Evolutionary conservation across 176 grass and related monocot genomes (phyloP), one percentile per base, ranked within the genome.

Genomic region (Poa pratensis): DNA sequence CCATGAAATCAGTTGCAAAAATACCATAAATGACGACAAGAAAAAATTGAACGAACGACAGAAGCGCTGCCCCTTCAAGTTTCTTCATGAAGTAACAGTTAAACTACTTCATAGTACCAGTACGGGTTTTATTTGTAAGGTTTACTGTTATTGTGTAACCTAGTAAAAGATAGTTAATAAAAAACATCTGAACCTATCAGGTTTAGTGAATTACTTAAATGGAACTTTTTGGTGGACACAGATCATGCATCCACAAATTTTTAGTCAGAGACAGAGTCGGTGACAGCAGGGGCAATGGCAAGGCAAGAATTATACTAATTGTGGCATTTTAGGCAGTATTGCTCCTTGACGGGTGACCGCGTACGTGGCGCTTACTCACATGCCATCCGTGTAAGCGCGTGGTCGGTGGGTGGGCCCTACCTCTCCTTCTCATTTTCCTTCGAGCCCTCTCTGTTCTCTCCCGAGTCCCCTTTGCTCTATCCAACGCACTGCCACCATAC

Each of bases 1-100:
- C 15, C 74, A 83, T 37, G 5, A 79, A 48, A 79, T 82, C 19
- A 86, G 79, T 60, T 54, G 20, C 20, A 46, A 37, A 73, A 72
- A 78, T 55, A 7, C 3, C 46, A 79, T 73, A 48, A 3, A 78
- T 34, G 6, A 48, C 14, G 45, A 3, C 13, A 71, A 28, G 24
- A 78, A 26, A 77, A 45, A 15, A 16, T 62, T 12, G 9, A 32
- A 83, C 58, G 15, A 10, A n/a, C 9, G 9, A 32, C 9, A 39
- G 9, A 18, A 72, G 69, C 13, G 13, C n/a, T 72, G 69, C 39
- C 39, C 39, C 40, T 42, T 42, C 40, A 43, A 9, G 42, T 43
- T 43, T 43, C 42, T 43, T 43, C 42, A 43, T 43, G 42, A 43
- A 43, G 42, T 37, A 37, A 37, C 35, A 43, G 7, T 43, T 43